phyloP scores from a whole-genome alignment of 169 alveolate genomes.

The Eimeria falciformis region DNA sequence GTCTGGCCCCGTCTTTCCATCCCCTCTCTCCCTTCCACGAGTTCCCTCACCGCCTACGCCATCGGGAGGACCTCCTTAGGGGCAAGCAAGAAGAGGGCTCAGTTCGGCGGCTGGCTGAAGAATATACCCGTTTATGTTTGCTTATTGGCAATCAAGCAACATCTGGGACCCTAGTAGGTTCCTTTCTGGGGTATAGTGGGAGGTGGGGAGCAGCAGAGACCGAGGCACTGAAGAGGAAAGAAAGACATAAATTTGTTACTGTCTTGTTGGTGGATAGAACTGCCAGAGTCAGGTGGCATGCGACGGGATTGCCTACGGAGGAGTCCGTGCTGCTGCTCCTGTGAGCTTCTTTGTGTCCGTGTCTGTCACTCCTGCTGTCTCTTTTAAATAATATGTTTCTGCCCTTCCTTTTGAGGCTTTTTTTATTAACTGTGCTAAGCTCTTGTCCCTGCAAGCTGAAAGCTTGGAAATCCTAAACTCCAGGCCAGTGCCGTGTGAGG shows the following conservation, averaged over 20 bases:
- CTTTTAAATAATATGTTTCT: not conserved
- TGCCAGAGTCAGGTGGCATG: conserved; percentile 75
- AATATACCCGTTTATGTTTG: conserved; percentile 3
- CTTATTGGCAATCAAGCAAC: not conserved
- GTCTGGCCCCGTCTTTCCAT: conserved; percentile 36
- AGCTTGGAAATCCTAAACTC: too few species aligned
- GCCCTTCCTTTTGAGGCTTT: too few species aligned
- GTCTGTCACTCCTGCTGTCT: not conserved
- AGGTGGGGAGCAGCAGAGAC: conserved; percentile 62
- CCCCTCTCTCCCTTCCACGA: conserved; percentile 53
- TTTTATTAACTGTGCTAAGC: too few species aligned
- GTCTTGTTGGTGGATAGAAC: conserved; percentile 66
- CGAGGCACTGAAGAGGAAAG: conserved; percentile 29
- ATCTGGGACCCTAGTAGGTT: conserved; percentile 1
- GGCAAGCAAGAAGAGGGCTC: not conserved
- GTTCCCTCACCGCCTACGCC: conserved; percentile 38
- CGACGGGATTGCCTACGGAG: conserved; percentile 73
- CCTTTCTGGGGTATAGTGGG: conserved; percentile 63
- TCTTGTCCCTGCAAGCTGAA: too few species aligned
- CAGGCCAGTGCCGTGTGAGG: not conserved
- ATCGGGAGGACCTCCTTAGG: not conserved
- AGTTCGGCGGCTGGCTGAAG: conserved; percentile 54
- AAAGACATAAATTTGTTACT: conserved; percentile 49
- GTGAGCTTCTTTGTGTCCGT: conserved; percentile 44
- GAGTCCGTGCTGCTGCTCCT: conserved; percentile 74